These are phyloP conservation scores for Solanum hybrid DNA, from an alignment of 305 asterid species.

Conservation along the genomic window DNA sequence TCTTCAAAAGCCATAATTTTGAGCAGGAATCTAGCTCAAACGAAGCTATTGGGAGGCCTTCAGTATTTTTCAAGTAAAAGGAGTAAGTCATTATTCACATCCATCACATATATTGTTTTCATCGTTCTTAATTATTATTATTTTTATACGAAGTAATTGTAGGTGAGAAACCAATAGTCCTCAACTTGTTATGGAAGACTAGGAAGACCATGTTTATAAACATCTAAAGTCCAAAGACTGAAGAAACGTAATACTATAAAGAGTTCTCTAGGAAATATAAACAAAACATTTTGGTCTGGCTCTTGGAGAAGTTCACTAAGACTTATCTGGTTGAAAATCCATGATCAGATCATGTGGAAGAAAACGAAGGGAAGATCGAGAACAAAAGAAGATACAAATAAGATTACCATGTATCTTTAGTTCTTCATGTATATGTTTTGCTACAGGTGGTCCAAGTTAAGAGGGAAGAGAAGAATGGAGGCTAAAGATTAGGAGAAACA, in stretches of 20 bases:
- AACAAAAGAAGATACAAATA: neutral
- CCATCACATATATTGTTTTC: neutral
- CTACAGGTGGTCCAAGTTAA: neutral
- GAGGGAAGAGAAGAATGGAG: neutral
- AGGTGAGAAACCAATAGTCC: neutral
- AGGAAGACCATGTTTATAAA: neutral
- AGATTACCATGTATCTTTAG: neutral
- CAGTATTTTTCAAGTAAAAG: neutral
- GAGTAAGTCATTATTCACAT: neutral
- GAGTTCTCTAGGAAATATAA: neutral
- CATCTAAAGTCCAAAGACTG: neutral
- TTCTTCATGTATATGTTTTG: neutral
- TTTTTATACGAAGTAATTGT: neutral
- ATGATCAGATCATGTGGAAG: neutral
- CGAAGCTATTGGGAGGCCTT: neutral
- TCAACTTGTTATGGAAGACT: neutral
- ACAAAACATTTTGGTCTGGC: neutral
- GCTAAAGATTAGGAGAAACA: neutral
- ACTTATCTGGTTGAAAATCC: neutral
- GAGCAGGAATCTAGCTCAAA: neutral
- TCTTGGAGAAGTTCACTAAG: neutral
- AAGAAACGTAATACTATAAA: neutral
- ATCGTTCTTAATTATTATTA: neutral
- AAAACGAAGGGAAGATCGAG: neutral
- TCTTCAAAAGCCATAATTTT: neutral